A percentile compares a stretch with the other conserved stretches of the same genome.
Evolutionary conservation across 176 grass and related monocot species (phyloP).

Genomic region (Oryza coarctata): DNA sequence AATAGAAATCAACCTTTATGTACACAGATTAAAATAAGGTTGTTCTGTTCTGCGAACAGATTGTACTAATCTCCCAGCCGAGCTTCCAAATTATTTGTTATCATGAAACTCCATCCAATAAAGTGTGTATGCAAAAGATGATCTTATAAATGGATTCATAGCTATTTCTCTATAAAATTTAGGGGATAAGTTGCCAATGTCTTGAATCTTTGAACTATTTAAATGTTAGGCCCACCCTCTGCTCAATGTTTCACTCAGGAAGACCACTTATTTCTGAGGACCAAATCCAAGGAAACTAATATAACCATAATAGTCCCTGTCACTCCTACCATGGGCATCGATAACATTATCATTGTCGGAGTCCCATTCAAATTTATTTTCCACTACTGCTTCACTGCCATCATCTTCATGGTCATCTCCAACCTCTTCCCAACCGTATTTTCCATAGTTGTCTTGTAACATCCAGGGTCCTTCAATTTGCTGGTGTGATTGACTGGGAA

Average conservation of each 20-base stretch:
- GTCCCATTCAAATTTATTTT: background rate
- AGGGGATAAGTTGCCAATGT: background rate
- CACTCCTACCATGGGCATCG: background rate
- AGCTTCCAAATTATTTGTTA: no score
- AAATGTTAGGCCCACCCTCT: background rate
- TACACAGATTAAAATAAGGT: no score
- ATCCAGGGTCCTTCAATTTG: background rate
- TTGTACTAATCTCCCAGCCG: no score
- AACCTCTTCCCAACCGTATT: no score
- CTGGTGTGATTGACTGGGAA: no score
- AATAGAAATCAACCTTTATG: no score
- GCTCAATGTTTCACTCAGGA: no score
- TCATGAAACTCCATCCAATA: background rate
- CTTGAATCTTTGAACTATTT: background rate
- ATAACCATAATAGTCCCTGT: background rate
- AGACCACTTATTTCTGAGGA: slow-evolving; percentile 1
- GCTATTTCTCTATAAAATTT: no score
- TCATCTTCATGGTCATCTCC: background rate
- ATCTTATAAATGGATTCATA: background rate
- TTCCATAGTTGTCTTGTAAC: background rate
- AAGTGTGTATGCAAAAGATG: background rate
- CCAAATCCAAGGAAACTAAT: background rate
- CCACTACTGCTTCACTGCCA: background rate
- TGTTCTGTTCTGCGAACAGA: no score
- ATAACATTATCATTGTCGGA: background rate